Base-by-base conservation (phyloP, 768 basidiomycete genomes). In the Calocybe indica region DNA sequence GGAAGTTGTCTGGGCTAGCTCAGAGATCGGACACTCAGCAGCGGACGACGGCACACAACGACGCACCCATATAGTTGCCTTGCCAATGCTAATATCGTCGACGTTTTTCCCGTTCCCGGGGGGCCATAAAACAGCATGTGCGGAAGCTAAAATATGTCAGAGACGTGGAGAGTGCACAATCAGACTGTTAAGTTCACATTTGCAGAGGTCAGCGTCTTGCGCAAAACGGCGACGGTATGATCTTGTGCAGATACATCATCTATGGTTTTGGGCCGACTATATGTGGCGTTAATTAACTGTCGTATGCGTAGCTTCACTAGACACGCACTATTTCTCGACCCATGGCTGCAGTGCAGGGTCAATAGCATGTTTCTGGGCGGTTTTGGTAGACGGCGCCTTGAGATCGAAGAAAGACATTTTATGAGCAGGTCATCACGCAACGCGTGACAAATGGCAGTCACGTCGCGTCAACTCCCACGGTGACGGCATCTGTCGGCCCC, bases 41-140 rank as follows among this genome's bases (percentile, higher is more conserved):
- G 49, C 10, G 37, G 45, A 15, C 6, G 4, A 52, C 22, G 43
- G 56, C 80, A 52, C 53, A 15, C 6, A 33, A 11, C 5, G 8
- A 12, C 42, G 22, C 22, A 93, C 88, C 96, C 96, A 63, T 95
- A 99, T 14, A 99, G 77, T 65, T 99, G 92, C 45, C 94, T 74
- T 33, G 95, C 74, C 44, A 99, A 73, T 13, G 96, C 96, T 15
- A 99, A 82, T 55, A 99, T 97, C 1, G 96, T 97, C 37, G 92
- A 95, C 9, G 96, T 99, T 67, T 99, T 99, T 37, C 96, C 96
- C 9, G 95, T 97, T 31, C 96, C 96, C 11, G 96, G 96, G 30
- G 96, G 96, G 1, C 96, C 96, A 56, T 99, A 99, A 73, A 99
- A 99, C 40, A 99, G 73, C 94, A 98, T 97, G 61, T 99, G 96